Base-by-base conservation (phyloP, 768 basidiomycete species). In the Boletellus emodensis region DNA sequence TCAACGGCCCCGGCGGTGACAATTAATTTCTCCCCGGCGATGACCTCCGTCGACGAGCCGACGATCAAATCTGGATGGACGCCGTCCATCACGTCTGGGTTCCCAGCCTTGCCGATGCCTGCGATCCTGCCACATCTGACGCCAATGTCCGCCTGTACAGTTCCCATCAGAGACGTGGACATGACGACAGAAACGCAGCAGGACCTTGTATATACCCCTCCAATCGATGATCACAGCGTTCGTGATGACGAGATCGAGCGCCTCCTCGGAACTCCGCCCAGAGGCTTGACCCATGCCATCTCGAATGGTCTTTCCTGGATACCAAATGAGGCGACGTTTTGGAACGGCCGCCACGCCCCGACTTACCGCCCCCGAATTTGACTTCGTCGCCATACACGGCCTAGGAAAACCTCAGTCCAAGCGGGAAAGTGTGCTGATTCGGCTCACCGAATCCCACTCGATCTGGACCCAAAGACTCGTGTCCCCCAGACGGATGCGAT, bases 241-340 rank as follows among this genome's bases (percentile, higher is more conserved):
- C 37, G 93, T 98, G 65, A 99, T 93, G 49, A 97, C 85, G 20
- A 96, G 79, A 64, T 99, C 95, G 40, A 98, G 79, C 0, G 84
- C 77, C 42, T 90, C 84, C 0, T 61, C 56, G 9, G 87, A 79
- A 0, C 80, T 74, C 12, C 83, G 72, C 55, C 88, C 82, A 2
- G 87, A 89, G 0, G 85, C 85, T 65, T 98, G 94, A 8, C 94
- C 96, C 89, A 96, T 95, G 6, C 96, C 96, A 61, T 98, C 96
- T 20, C 95, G 85, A 45, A 98, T 89, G 1, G 86, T 81, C 71
- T 98, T 97, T 15, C 94, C 90, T 91, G 54, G 6, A 13, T 32
- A 7, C 10, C n/a, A 18, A 30, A 11, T 43, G 5, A 41, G 39
- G 20, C 45, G 40, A 36, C 40, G 14, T 17, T 9, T 18, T 22